phyloP scores from a whole-genome alignment of 345 rosid genomes.

The Pistacia vera region DNA sequence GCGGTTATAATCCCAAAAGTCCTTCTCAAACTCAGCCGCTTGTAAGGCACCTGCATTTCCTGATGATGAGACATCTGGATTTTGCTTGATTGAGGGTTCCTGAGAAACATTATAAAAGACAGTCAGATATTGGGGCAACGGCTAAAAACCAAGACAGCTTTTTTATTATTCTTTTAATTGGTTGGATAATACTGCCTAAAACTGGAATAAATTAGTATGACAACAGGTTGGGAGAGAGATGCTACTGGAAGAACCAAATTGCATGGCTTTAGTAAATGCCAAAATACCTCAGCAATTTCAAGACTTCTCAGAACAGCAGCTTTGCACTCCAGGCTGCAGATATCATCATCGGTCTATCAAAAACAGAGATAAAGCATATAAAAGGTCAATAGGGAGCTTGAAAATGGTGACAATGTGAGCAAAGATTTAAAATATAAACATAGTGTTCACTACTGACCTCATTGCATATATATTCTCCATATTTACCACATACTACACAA shows the following conservation, averaged over 20 bases:
- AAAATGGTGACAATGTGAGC: slow-evolving; percentile 7
- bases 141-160: neutral
- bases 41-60: slow-evolving; percentile 20
- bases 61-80: slow-evolving; percentile 22
- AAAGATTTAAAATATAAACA: slow-evolving; percentile 10
- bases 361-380: slow-evolving; percentile 15
- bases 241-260: neutral
- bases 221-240: neutral
- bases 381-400: slow-evolving; percentile 1
- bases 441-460: slow-evolving; percentile 42
- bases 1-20: slow-evolving; percentile 53
- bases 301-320: slow-evolving; percentile 51
- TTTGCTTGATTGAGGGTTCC: slow-evolving; percentile 30
- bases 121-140: slow-evolving; percentile 6
- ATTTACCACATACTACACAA: slow-evolving; percentile 70
- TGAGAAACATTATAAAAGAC: slow-evolving; percentile 27
- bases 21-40: slow-evolving; percentile 38
- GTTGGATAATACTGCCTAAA: neutral
- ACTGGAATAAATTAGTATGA: slow-evolving; percentile 7
- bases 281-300: slow-evolving; percentile 43
- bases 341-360: slow-evolving; percentile 69
- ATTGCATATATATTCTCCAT: slow-evolving; percentile 75
- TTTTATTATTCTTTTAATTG: neutral
- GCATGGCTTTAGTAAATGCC: neutral
- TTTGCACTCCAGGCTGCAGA: slow-evolving; percentile 81